Base-by-base conservation (phyloP, 139 green algal genomes). In the Edaphochlamys debaryana region DNA sequence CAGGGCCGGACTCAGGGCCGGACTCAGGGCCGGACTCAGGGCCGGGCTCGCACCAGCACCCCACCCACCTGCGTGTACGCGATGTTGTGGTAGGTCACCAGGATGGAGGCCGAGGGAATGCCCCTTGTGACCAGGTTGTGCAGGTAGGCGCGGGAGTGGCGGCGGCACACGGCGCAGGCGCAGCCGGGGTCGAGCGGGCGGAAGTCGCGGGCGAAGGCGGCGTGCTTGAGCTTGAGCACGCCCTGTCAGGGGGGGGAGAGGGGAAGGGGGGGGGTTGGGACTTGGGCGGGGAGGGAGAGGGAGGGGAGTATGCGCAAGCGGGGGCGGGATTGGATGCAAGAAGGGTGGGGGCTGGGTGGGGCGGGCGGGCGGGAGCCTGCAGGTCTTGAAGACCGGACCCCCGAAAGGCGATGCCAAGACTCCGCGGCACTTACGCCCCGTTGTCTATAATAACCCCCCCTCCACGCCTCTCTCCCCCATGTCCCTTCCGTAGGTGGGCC, bases 51-150 rank as follows among this genome's bases (percentile, higher is more conserved):
- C n/a, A n/a, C n/a, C n/a, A n/a, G n/a, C n/a, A n/a, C n/a, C 85
- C 45, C 45, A 13, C 45, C 45, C 13, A 13, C 45, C 56, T 63
- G 56, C 56, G 93, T 98, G 93, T 98, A 98, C 0, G 92, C 89
- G 11, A 98, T 91, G 89, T 99, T 99, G 93, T 99, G 96, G 68
- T 94, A 93, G 5, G 92, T 93, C 32, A 99, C 85, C 42, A 99
- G 91, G 52, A 92, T 90, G 29, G 91, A 75, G 17, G 93, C 96
- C 45, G 92, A 91, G 20, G 94, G 71, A 2, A 96, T 88, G 63
- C 94, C 92, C 40, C 90, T 87, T 5, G 88, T 88, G 3, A 95
- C 92, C 56, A 97, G 42, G 62, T 91, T 91, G 87, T 99, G 95
- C 66, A 99, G 92, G 88, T 95, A 96, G 15, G 94, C 92, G n/a